Conservation (phyloP, 495 filamentous ascomycete species). For the Tuber magnatum region DNA sequence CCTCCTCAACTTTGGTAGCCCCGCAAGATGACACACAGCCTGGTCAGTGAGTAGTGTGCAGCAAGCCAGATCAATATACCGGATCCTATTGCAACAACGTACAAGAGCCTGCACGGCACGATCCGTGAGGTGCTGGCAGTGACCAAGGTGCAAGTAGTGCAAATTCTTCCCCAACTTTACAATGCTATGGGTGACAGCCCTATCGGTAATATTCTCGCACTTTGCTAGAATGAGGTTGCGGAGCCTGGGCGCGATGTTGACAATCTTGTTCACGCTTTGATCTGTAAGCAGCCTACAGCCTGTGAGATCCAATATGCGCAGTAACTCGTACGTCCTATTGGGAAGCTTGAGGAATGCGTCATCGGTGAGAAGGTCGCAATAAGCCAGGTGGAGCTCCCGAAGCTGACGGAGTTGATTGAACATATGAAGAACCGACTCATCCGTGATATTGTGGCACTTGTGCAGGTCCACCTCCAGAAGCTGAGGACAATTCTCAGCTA, state of each 20-base stretch:
- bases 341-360: constrained; percentile 73
- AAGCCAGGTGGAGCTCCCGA: constrained; percentile 77
- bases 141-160: constrained; percentile 91
- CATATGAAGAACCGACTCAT: constrained; percentile 69
- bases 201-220: constrained; percentile 84
- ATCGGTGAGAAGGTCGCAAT: constrained; percentile 76
- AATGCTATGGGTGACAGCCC: constrained; percentile 72
- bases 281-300: constrained; percentile 77
- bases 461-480: constrained; percentile 96
- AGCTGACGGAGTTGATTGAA: constrained; percentile 69
- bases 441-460: constrained; percentile 70
- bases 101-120: constrained; percentile 73
- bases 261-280: constrained; percentile 76
- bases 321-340: constrained; percentile 64
- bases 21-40: constrained; percentile 77
- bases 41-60: constrained; percentile 81
- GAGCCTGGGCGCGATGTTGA: constrained; percentile 75
- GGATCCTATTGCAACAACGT: constrained; percentile 78
- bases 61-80: constrained; percentile 96
- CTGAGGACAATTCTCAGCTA: constrained; percentile 79
- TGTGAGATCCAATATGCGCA: constrained; percentile 90
- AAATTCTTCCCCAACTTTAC: constrained; percentile 87
- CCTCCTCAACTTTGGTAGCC: constrained; percentile 81
- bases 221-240: constrained; percentile 91
- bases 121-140: constrained; percentile 88